Base-by-base conservation (phyloP, 1,284 basidiomycete species). In the Rhodotorula sp. region DNA sequence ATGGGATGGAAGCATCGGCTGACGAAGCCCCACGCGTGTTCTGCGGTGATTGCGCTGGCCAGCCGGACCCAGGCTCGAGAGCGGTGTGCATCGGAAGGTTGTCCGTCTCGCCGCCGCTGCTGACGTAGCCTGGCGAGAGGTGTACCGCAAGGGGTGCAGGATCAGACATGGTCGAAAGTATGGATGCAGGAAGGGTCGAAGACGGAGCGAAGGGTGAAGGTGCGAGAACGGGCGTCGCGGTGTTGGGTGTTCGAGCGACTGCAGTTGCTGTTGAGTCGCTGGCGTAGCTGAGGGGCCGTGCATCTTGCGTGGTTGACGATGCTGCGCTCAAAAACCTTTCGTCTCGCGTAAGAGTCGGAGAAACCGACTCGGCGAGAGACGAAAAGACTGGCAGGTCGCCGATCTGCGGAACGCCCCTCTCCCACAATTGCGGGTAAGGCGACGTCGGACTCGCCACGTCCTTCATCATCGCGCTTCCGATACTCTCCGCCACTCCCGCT, bases 201-300 rank as follows among this genome's bases (percentile, higher is more conserved):
- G 44, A 18, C 1, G 30, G 53, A 34, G 53, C 28, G 18, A 46
- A 30, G 26, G 51, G 40, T 24, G 62, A 5, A n/a, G 62, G 62
- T n/a, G 62, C 44, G 7, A 54, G 58, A 59, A 30, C 44, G 40
- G 58, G 28, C 24, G n/a, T 31, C 2, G 37, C 44, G 24, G 40
- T 56, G 20, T 44, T 34, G 53, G 53, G 34, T 5, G 31, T 16
- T 24, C 51, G 56, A 22, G 57, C 40, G 26, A 34, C 11, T 44
- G 64, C 48, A 26, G 53, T 54, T 15, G 60, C 40, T 24, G 60
- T 62, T 22, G 52, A 54, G 28, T 62, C 60, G 51, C 60, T 62
- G 15, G 51, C 60, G 22, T 24, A 46, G 16, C 60, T 53, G 13
- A 30, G 60, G 7, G 26, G 51, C 1, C 60, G 60, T 1, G 20